Conservation (phyloP, 176 grass and related monocot species). For the Oryza australiensis region DNA sequence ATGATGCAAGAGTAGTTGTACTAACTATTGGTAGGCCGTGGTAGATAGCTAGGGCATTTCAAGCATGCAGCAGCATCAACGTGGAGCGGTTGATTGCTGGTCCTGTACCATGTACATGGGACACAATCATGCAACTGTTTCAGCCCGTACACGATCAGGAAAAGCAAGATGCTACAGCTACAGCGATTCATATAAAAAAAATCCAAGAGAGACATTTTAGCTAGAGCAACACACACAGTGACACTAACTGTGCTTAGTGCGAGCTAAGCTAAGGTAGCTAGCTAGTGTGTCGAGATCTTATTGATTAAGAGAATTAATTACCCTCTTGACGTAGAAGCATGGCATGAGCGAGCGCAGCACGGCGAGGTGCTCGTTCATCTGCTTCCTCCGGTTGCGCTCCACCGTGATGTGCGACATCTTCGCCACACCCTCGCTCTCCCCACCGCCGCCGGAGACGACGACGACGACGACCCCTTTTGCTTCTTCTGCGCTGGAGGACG, state of each 20-base stretch:
- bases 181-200: neutral
- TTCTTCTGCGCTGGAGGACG: constrained; percentile 35
- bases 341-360: constrained; percentile 81
- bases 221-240: neutral
- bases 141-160: neutral
- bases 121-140: neutral
- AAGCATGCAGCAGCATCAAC: neutral
- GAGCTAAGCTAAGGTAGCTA: neutral
- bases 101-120: neutral
- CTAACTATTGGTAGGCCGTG: neutral
- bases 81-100: neutral
- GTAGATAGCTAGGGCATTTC: neutral
- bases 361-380: constrained; percentile 76
- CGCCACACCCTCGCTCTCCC: neutral
- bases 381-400: constrained; percentile 95
- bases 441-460: neutral
- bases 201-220: too few species aligned
- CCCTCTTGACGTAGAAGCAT: constrained; percentile 86
- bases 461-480: constrained; percentile 22
- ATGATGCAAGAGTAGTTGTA: neutral
- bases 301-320: constrained; percentile 6
- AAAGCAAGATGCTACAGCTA: neutral
- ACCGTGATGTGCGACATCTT: constrained; percentile 76
- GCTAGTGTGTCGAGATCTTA: too few species aligned
- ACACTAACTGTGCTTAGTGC: neutral